A percentile compares a stretch with the other conserved stretches of the same genome.
Conservation (phyloP, 495 filamentous ascomycete species). For the Lichina pygmaea region DNA sequence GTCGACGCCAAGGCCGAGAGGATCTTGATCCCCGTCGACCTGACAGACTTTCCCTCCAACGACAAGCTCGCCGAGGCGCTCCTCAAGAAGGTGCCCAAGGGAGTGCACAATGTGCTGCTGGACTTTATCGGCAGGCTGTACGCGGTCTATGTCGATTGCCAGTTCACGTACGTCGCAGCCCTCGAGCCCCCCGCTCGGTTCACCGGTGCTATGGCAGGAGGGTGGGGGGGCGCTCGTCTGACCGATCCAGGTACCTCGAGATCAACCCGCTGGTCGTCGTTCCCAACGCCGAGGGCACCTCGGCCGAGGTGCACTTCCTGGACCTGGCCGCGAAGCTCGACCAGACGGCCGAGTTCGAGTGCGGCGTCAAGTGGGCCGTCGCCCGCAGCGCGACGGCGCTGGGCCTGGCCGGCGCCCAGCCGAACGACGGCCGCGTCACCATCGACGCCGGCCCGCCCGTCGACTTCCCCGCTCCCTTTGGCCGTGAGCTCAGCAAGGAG, state of each 20-base stretch:
- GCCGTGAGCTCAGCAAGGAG: constrained; percentile 91
- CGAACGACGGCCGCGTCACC: constrained; percentile 48
- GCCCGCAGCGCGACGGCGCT: constrained; percentile 71
- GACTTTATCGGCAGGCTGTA: constrained; percentile 92
- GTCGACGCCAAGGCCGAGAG: constrained; percentile 98
- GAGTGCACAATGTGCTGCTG: constrained; percentile 88
- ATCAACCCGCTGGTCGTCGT: constrained; percentile 98
- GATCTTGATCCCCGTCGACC: constrained; percentile 87
- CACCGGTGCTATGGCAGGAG: neutral
- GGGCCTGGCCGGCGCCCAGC: constrained; percentile 36
- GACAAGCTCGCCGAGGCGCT: constrained; percentile 64
- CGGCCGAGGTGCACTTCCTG: constrained; percentile 89
- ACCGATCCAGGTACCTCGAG: constrained; percentile 46
- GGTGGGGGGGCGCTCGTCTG: neutral
- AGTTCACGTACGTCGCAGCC: constrained; percentile 42
- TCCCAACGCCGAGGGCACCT: constrained; percentile 74
- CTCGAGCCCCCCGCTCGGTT: neutral
- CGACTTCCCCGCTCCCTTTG: constrained; percentile 97
- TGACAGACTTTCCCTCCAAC: constrained; percentile 86
- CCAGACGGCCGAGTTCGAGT: constrained; percentile 98
- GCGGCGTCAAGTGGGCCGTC: constrained; percentile 93
- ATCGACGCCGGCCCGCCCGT: constrained; percentile 94
- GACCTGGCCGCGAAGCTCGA: constrained; percentile 97
- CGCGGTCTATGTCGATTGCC: constrained; percentile 97
- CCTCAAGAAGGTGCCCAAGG: constrained; percentile 78